phyloP scores from a whole-genome alignment of 306 rosid species.

The Nissolia schottii region DNA sequence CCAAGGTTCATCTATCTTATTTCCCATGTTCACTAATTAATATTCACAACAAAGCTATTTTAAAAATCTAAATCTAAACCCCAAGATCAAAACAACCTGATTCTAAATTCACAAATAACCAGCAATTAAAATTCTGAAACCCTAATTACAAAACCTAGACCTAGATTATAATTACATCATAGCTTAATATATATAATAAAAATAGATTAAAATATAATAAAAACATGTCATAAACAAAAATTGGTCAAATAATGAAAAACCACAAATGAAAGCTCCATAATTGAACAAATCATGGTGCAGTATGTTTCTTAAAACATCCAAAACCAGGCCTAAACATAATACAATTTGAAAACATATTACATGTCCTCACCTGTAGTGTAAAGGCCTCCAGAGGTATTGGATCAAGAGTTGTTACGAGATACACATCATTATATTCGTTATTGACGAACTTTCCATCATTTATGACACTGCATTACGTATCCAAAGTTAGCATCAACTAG shows the following conservation, averaged over 20 bases:
- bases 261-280: not conserved
- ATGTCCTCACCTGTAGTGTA: constrained; percentile 77
- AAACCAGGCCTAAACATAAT: not conserved
- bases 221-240: not conserved
- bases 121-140: not conserved
- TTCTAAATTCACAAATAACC: not conserved
- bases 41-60: too few species aligned
- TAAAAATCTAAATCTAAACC: too few species aligned
- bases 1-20: too few species aligned
- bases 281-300: not conserved
- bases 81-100: not conserved
- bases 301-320: constrained; percentile 1
- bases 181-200: too few species aligned
- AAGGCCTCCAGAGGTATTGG: constrained; percentile 91
- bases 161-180: not conserved
- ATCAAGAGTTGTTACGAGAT: constrained; percentile 77
- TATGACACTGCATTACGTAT: constrained; percentile 56
- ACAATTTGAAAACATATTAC: constrained; percentile 8
- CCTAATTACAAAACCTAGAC: not conserved
- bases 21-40: too few species aligned
- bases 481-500: constrained; percentile 25
- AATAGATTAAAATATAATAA: not conserved
- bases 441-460: constrained; percentile 75
- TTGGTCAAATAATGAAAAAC: not conserved
- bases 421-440: constrained; percentile 84